A percentile compares a stretch with the other conserved stretches of the same genome.
Conservation (phyloP, 371 early-diverging fungal species). For the Chytridium lagenaria region DNA sequence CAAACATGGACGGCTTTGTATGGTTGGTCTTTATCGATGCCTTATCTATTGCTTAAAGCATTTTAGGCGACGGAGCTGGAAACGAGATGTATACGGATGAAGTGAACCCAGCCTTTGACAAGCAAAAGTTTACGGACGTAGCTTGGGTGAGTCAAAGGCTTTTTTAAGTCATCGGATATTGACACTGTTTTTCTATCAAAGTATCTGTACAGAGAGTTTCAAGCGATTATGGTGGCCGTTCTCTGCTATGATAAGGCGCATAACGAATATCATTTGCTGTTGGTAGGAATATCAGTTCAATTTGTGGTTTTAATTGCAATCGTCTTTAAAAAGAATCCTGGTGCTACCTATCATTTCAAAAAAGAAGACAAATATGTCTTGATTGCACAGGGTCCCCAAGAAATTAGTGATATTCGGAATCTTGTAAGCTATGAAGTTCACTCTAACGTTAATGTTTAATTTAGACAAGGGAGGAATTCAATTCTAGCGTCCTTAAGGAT, state of each 20-base stretch:
- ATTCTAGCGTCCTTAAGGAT: not conserved
- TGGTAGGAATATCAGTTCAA: slow-evolving; percentile 17
- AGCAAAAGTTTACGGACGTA: slow-evolving; percentile 63
- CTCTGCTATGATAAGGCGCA: slow-evolving; percentile 40
- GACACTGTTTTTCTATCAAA: slow-evolving; percentile 20
- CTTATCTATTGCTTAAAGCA: not conserved
- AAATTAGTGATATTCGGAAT: slow-evolving; percentile 15
- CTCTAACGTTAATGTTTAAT: not conserved
- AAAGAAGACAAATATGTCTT: slow-evolving; percentile 63
- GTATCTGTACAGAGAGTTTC: slow-evolving; percentile 72
- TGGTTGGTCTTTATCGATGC: slow-evolving; percentile 39
- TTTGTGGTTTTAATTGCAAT: not conserved
- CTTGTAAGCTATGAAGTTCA: not conserved
- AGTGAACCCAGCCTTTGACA: slow-evolving; percentile 63
- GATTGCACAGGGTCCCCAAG: slow-evolving; percentile 65
- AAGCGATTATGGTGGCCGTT: slow-evolving; percentile 72
- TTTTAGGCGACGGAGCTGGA: slow-evolving; percentile 63
- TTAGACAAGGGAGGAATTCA: not conserved
- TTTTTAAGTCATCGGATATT: too few species aligned
- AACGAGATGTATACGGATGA: slow-evolving; percentile 70
- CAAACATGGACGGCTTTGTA: slow-evolving; percentile 80
- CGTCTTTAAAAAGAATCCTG: slow-evolving; percentile 61
- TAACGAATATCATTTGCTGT: not conserved
- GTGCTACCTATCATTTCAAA: slow-evolving; percentile 61
- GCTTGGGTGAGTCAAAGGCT: slow-evolving; percentile 56